These are phyloP conservation scores for Psilocybe mexicana DNA, from an alignment of 1,284 basidiomycete genomes.

Conservation along the genomic window DNA sequence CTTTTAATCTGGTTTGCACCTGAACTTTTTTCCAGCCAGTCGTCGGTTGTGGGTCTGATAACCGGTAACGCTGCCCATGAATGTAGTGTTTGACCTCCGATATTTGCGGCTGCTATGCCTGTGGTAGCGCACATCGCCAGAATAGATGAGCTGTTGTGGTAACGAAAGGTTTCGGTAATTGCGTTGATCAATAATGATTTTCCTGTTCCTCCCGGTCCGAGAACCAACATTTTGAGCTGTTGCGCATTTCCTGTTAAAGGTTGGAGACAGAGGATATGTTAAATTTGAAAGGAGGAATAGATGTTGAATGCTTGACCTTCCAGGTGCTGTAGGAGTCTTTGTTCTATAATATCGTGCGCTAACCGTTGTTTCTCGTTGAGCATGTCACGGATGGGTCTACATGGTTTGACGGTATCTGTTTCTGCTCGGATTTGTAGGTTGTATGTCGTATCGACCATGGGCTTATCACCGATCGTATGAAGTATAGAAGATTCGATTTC, in stretches of 20 bases:
- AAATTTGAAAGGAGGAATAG: no score
- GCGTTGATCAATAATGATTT: constrained; percentile 32
- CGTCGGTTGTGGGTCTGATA: neutral
- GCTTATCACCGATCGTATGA: no score
- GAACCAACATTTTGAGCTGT: constrained; percentile 21
- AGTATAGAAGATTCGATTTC: no score
- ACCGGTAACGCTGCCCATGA: constrained; percentile 16
- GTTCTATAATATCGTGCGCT: no score
- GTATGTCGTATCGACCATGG: no score
- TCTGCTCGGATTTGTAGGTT: no score
- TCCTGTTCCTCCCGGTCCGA: constrained; percentile 34
- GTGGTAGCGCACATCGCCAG: constrained; percentile 31
- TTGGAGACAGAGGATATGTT: no score
- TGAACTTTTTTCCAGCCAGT: neutral
- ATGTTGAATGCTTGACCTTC: no score
- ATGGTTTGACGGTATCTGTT: no score
- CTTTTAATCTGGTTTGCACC: neutral
- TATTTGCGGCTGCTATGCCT: constrained; percentile 34
- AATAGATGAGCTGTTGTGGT: neutral
- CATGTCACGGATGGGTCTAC: no score
- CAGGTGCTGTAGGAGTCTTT: no score
- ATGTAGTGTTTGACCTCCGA: constrained; percentile 34
- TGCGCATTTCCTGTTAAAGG: neutral
- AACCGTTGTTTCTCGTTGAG: no score
- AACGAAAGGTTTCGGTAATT: constrained; percentile 29